Evolutionary conservation across 805 yeast species (phyloP).

Genomic region (Cyberlindnera suaveolens): DNA sequence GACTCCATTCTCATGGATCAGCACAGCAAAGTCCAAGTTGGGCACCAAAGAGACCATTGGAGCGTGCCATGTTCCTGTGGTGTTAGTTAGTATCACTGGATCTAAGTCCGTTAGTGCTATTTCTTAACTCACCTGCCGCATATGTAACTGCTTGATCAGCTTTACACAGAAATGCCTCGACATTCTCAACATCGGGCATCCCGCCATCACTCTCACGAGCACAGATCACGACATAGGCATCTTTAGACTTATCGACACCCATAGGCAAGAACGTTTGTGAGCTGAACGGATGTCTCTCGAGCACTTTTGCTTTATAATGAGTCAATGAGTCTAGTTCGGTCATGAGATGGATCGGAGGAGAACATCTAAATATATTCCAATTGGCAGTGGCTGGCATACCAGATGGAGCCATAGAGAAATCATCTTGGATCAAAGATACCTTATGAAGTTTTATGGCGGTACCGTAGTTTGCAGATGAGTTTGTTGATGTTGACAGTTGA

Average conservation of each 20-base stretch:
- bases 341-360: constrained; percentile 59
- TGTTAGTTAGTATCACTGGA: constrained; percentile 1
- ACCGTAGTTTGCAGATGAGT: constrained; percentile 79
- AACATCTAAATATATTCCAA: constrained; percentile 80
- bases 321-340: constrained; percentile 4
- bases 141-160: constrained; percentile 91
- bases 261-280: constrained; percentile 91
- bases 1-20: constrained; percentile 79
- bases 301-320: constrained; percentile 40
- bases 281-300: constrained; percentile 85
- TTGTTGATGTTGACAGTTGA: constrained; percentile 40
- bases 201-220: constrained; percentile 43
- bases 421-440: constrained; percentile 62
- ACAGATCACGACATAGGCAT: constrained; percentile 74
- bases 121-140: constrained; percentile 40
- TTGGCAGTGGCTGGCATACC: constrained; percentile 49
- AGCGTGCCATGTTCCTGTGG: constrained; percentile 80
- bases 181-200: constrained; percentile 56
- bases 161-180: constrained; percentile 65
- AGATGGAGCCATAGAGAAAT: constrained; percentile 42
- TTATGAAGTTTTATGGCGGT: constrained; percentile 76
- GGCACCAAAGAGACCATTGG: constrained; percentile 86
- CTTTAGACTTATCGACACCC: constrained; percentile 51
- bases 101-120: no score
- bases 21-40: constrained; percentile 76